Evolutionary conservation across 106 monocot species (phyloP), one percentile per base, ranked within the genome.

Genomic region (Posidonia australis): DNA sequence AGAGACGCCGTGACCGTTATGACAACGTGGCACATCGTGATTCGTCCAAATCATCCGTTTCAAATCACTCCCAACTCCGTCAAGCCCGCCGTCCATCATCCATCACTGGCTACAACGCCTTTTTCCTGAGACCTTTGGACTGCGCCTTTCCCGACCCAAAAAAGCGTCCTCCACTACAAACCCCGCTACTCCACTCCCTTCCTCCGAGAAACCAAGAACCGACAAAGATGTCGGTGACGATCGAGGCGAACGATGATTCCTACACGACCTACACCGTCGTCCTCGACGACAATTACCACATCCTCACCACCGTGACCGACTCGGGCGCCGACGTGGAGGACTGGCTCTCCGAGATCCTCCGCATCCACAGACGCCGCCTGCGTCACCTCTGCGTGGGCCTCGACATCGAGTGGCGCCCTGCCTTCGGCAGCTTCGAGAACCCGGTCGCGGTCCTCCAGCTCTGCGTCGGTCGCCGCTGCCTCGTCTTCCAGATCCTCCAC

Each of bases 381-480:
- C 5, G 24, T 27, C 16, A 3, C 46, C 71, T 81, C 71, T 14
- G 69, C 57, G 76, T 86, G 46, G 85, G 85, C 56, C 72, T 86
- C 54, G 81, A 82, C 54, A 29, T 51, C 76, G 85, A 81, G 67
- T 86, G 85, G 85, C 81, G 72, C 59, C 85, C 81, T 51, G 26
- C 7, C 70, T 64, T 13, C 79, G 27, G 54, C 44, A 45, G 67
- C 10, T 10, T 25, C 32, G 46, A 73, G 44, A 76, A 86, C 75
- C 81, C 78, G 13, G 73, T 74, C 58, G 78, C 85, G 44, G 3
- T 79, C 62, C 76, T 86, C 67, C 85, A 86, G 82, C 63, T 86
- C 66, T 86, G 79, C 73, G 72, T 79, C 58, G 85, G 79, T 62
- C 66, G 49, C 46, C 79, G 77, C 51, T 87, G 86, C 75, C 78